Conservation (phyloP, 2,329 filamentous ascomycete species). For the Phyllosticta ampelicida region DNA sequence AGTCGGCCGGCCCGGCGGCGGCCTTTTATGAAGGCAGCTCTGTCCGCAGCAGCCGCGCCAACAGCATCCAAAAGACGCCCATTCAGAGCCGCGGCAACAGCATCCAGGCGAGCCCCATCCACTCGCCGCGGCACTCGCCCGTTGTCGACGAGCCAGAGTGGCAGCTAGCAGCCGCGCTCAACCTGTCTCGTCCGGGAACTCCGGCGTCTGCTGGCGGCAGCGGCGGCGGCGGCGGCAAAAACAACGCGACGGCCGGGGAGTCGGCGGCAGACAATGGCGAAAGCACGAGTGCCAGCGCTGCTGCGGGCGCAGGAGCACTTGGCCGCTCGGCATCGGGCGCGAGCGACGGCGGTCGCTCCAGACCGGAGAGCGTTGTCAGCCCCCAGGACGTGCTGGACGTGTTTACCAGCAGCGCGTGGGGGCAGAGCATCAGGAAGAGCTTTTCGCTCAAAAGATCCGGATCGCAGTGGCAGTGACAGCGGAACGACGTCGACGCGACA, state of each 20-base stretch:
- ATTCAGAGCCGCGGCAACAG: constrained; percentile 26
- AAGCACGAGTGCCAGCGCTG: not conserved
- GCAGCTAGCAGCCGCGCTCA: constrained; percentile 35
- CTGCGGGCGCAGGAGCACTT: constrained; percentile 10
- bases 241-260: not conserved
- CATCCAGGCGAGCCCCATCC: constrained; percentile 27
- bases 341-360: constrained; percentile 15
- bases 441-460: constrained; percentile 50
- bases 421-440: constrained; percentile 80
- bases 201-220: constrained; percentile 19
- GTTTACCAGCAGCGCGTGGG: constrained; percentile 83
- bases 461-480: not conserved
- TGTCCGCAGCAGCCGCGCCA: constrained; percentile 20
- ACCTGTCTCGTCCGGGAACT: constrained; percentile 27
- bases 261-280: not conserved
- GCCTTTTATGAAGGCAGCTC: not conserved
- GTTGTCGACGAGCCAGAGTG: constrained; percentile 22
- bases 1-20: not conserved
- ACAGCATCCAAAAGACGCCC: constrained; percentile 30
- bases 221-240: constrained; percentile 15
- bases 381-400: constrained; percentile 71
- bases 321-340: constrained; percentile 5
- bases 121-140: constrained; percentile 8
- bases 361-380: constrained; percentile 59
- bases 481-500: too few species aligned